These are phyloP conservation scores for Drechslerella dactyloides DNA, from an alignment of 2,329 filamentous ascomycete genomes.

Conservation along the genomic window DNA sequence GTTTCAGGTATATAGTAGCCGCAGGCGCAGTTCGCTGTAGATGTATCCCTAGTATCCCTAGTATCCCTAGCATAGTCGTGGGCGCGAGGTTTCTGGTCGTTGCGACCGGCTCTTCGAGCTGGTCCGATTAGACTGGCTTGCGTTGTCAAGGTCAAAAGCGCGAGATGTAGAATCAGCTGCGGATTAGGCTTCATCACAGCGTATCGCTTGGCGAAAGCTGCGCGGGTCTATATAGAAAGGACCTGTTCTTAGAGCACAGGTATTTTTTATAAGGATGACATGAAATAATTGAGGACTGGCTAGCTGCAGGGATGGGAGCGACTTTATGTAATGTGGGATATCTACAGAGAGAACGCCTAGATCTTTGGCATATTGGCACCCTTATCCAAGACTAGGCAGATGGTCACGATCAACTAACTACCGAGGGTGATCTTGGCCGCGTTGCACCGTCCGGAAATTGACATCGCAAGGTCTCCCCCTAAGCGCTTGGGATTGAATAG, in stretches of 20 bases:
- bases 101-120: not conserved
- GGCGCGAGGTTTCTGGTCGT: conserved; percentile 3
- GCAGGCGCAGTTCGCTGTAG: conserved; percentile 20
- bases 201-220: not conserved
- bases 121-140: conserved; percentile 26
- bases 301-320: no score
- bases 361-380: not conserved
- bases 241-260: no score
- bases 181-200: conserved; percentile 15
- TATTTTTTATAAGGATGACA: no score
- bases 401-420: not conserved
- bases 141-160: conserved; percentile 13
- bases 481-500: conserved; percentile 20
- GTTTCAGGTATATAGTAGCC: conserved; percentile 47
- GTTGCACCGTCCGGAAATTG: conserved; percentile 43
- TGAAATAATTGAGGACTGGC: no score
- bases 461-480: conserved; percentile 25
- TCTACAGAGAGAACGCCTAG: not conserved
- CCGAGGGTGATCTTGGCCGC: conserved; percentile 10
- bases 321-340: no score
- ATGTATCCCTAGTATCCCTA: no score
- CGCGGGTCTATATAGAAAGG: not conserved
- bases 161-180: conserved; percentile 20
- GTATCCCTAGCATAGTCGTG: not conserved
- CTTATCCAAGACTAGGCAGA: not conserved